A percentile compares a stretch with the other conserved stretches of the same genome.
Conservation (phyloP, 495 filamentous ascomycete genomes). For the Glarea lozoyensis region DNA sequence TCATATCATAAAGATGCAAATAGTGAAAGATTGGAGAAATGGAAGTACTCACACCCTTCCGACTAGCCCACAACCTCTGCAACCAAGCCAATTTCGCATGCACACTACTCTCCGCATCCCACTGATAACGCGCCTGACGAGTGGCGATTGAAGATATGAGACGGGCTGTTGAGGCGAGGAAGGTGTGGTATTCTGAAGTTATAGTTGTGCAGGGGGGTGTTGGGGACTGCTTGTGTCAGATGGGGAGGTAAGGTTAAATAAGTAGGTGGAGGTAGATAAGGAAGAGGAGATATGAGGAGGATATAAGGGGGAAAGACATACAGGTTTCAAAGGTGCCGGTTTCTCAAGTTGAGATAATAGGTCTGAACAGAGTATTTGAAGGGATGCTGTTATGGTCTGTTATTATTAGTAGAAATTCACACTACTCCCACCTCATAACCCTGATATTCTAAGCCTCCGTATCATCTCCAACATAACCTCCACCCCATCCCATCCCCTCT, state of each 20-base stretch:
- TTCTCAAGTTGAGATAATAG: conserved; percentile 16
- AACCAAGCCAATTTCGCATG: conserved; percentile 15
- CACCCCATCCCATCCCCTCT: neutral
- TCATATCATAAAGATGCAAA: neutral
- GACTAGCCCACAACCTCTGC: conserved; percentile 22
- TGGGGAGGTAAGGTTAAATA: neutral
- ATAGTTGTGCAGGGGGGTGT: neutral
- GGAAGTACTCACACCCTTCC: conserved; percentile 7
- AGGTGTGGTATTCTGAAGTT: conserved; percentile 10
- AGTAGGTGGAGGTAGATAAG: neutral
- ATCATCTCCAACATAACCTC: neutral
- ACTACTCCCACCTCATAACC: neutral
- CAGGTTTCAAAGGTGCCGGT: conserved; percentile 9
- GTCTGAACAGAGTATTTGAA: conserved; percentile 9
- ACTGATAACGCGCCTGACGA: conserved; percentile 12
- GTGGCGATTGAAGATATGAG: conserved; percentile 16
- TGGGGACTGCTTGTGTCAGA: neutral
- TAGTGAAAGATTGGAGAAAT: neutral
- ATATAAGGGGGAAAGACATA: neutral
- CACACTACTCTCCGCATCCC: conserved; percentile 8
- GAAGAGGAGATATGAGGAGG: neutral
- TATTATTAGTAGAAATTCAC: neutral
- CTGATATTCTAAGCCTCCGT: neutral
- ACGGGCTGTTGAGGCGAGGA: conserved; percentile 12
- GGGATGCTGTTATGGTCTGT: conserved; percentile 12